A percentile compares a stretch with the other conserved stretches of the same genome.
phyloP scores from a whole-genome alignment of 805 yeast genomes.

The Pichia nakasei region DNA sequence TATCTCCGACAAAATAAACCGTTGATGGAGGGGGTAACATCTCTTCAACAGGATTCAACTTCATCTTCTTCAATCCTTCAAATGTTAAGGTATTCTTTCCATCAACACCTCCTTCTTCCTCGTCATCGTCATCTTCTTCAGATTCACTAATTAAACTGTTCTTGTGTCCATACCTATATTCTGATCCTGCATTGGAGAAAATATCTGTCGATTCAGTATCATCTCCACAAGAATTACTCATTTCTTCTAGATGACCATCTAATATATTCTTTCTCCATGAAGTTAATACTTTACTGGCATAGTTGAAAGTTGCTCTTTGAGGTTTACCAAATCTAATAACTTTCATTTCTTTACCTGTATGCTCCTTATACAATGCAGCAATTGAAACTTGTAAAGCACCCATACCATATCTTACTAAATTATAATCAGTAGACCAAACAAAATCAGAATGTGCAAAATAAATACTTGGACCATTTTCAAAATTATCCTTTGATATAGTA shows the following conservation, averaged over 20 bases:
- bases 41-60: background rate
- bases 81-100: background rate
- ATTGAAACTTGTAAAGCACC: conserved; percentile 88
- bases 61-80: background rate
- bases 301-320: conserved; percentile 76
- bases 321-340: conserved; percentile 88
- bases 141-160: too few relatives aligned
- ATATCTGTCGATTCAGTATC: conserved; percentile 3
- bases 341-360: conserved; percentile 71
- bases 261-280: conserved; percentile 73
- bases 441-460: conserved; percentile 89
- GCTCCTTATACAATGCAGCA: conserved; percentile 76
- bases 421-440: conserved; percentile 87
- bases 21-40: conserved; percentile 78
- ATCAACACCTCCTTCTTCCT: conserved; percentile 12
- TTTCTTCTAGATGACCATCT: conserved; percentile 58
- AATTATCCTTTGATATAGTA: conserved; percentile 52
- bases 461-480: conserved; percentile 70
- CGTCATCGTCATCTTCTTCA: conserved; percentile 5
- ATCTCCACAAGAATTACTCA: conserved; percentile 13
- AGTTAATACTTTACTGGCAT: conserved; percentile 68
- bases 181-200: background rate
- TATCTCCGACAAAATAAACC: conserved; percentile 83
- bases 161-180: background rate
- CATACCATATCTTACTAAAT: conserved; percentile 81